Percentiles rank a stretch among this genome's conserved stretches.
These are phyloP conservation scores for Agaricus bisporus DNA, from an alignment of 768 basidiomycete species.

Conservation along the genomic window DNA sequence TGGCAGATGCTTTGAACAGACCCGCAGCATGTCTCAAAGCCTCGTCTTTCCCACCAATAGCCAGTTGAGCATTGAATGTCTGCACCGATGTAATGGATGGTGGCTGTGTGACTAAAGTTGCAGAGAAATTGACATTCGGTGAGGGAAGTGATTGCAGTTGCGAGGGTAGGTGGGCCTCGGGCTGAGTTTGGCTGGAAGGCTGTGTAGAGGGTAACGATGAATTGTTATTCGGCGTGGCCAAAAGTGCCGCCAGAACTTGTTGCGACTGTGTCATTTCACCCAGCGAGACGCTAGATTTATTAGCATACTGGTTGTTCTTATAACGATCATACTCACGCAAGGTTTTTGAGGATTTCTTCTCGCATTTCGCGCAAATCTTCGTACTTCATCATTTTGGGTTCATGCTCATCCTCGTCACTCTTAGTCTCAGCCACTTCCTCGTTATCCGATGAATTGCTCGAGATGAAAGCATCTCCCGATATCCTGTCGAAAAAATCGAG, in stretches of 20 bases:
- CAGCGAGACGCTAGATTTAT: conserved; percentile 50
- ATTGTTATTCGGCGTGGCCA: conserved; percentile 26
- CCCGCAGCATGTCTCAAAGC: conserved; percentile 68
- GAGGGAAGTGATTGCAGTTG: conserved; percentile 8
- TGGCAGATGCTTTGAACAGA: conserved; percentile 64
- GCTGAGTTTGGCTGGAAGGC: conserved; percentile 1
- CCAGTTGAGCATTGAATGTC: conserved; percentile 66
- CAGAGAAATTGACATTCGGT: conserved; percentile 34
- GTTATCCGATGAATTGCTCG: conserved; percentile 17
- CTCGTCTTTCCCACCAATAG: conserved; percentile 76
- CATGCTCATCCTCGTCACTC: conserved; percentile 20
- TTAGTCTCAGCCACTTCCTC: conserved; percentile 21
- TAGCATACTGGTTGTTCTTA: conserved; percentile 1
- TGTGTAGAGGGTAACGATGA: conserved; percentile 2
- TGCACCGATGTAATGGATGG: conserved; percentile 60
- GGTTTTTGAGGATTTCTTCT: conserved; percentile 59
- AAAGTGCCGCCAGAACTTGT: conserved; percentile 58
- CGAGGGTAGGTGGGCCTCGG: conserved; percentile 11
- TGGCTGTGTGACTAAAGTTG: conserved; percentile 62
- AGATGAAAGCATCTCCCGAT: conserved; percentile 9
- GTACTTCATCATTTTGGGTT: conserved; percentile 52
- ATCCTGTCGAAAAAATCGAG: conserved; percentile 61
- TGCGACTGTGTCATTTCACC: conserved; percentile 78
- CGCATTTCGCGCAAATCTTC: conserved; percentile 75
- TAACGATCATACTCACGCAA: conserved; percentile 49